phyloP scores from a whole-genome alignment of 2,329 filamentous ascomycete species.

The Trichoderma cornu-damae region DNA sequence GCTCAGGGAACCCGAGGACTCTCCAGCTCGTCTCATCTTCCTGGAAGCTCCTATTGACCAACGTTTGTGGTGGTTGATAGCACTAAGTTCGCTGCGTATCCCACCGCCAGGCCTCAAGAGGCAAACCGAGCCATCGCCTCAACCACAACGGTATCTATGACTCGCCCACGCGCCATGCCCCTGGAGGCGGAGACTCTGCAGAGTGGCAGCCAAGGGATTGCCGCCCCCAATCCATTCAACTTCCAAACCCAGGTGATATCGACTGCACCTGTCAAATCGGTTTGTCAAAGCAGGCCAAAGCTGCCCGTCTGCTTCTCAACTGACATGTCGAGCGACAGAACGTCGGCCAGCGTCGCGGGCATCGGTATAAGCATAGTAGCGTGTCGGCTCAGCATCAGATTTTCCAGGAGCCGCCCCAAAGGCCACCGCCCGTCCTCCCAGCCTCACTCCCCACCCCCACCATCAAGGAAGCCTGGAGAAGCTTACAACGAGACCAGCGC shows the following conservation, averaged over 20 bases:
- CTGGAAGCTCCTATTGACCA: background rate
- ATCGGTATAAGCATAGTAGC: slow-evolving; percentile 97
- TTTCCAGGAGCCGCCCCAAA: slow-evolving; percentile 83
- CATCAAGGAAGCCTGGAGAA: slow-evolving; percentile 76
- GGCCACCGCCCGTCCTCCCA: slow-evolving; percentile 81
- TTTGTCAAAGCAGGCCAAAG: slow-evolving; percentile 36
- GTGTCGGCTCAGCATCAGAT: slow-evolving; percentile 86
- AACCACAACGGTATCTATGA: background rate
- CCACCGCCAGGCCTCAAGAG: background rate
- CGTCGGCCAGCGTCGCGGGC: slow-evolving; percentile 84
- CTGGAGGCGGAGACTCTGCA: slow-evolving; percentile 21
- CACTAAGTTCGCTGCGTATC: background rate
- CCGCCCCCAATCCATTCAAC: slow-evolving; percentile 73
- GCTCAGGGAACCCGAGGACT: background rate
- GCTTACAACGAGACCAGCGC: slow-evolving; percentile 85
- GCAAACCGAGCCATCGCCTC: background rate
- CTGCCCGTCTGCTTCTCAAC: background rate
- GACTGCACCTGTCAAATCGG: slow-evolving; percentile 70
- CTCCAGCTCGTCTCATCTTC: background rate
- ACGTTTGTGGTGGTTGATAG: background rate
- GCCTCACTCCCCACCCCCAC: slow-evolving; percentile 91
- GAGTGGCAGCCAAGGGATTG: slow-evolving; percentile 22
- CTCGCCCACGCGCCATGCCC: background rate
- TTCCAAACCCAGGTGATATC: slow-evolving; percentile 80
- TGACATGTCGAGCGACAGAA: slow-evolving; percentile 48